Base-by-base conservation (phyloP, 2,329 filamentous ascomycete species). In the Pseudohalonectria lignicola region DNA sequence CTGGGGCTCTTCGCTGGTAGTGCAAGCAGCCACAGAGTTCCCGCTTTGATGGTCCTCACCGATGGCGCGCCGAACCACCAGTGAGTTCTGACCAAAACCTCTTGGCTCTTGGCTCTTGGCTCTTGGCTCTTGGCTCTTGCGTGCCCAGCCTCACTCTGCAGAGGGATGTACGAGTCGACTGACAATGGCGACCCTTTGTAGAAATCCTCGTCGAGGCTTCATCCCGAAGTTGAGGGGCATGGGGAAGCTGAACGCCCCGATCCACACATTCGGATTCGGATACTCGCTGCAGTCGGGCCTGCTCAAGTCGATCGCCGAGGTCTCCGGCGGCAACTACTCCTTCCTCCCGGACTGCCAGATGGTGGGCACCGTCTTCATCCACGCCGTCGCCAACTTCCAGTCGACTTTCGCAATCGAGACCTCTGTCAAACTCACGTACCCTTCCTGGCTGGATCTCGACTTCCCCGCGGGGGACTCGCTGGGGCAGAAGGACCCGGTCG, bases 331-430 rank as follows among this genome's bases (percentile, higher is more conserved):
- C 2, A 74, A 67, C 49, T 80, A 75, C 41, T 59, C 71, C 8
- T 79, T 78, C 44, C 79, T 79, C 15, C 69, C 74, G 0, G 74
- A 79, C 39, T 66, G 71, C 0, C 70, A 73, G 41, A 77, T 79
- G 72, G 71, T 79, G 42, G 70, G 70, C 3, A 79, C 75, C 3
- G 71, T 76, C 4, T 78, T 79, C 42, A 63, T 77, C 3, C 72
- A 79, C 46, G 71, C 76, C 2, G 63, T 78, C 2, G 74, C 75
- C 15, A 76, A 79, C 44, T 50, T 79, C 2, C 74, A 76, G 46
- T 64, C 68, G 3, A 79, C 74, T 0, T 76, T 66, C 43, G 73
- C 73, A 3, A 67, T 59, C 4, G 56, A 60, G 1, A 67, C 66
- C 3, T 54, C 47, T 0, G 50, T 79, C 2, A 53, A 52, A 2